Conservation (phyloP, 2,329 filamentous ascomycete species). For the Ophiostoma ulmi region DNA sequence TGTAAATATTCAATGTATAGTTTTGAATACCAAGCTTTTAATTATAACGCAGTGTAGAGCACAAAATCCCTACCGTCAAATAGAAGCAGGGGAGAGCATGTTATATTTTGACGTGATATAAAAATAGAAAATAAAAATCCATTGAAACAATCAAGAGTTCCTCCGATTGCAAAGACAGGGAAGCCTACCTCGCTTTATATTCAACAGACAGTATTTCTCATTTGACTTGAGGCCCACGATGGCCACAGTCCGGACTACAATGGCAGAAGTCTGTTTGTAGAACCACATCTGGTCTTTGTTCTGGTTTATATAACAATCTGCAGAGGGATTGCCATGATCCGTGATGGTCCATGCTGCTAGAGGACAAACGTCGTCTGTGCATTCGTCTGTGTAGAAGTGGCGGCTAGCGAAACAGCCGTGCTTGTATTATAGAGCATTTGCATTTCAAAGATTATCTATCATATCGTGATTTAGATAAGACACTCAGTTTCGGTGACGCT, state of each 20-base stretch:
- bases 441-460: not conserved
- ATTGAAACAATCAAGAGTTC: not conserved
- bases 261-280: not conserved
- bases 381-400: no score
- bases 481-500: not conserved
- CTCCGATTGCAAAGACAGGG: not conserved
- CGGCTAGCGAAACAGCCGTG: no score
- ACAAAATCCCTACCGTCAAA: no score
- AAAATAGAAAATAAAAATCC: no score
- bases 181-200: not conserved
- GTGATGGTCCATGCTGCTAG: not conserved
- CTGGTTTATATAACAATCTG: not conserved
- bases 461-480: not conserved
- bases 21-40: no score
- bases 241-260: not conserved
- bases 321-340: not conserved
- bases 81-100: no score
- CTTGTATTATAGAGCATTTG: not conserved
- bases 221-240: not conserved
- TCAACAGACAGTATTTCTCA: not conserved
- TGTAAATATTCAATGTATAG: no score
- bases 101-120: no score
- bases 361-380: not conserved
- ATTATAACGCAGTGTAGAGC: no score
- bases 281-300: not conserved